Evolutionary conservation across 768 basidiomycete species (phyloP).

Genomic region (Termitomyces titanicus): DNA sequence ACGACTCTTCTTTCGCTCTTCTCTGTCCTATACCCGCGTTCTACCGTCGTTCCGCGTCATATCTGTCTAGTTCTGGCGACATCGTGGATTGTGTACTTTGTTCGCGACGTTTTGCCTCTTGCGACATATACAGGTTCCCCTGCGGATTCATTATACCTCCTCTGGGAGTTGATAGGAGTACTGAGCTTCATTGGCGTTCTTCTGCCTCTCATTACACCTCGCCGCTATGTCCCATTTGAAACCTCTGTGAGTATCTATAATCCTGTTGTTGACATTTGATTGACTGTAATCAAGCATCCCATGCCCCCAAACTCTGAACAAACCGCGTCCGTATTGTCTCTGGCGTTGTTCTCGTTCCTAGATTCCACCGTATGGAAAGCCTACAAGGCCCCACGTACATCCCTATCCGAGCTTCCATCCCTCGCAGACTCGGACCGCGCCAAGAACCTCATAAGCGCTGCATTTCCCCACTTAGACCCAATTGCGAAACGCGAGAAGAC

Average conservation of each 20-base stretch:
- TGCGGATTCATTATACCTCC: conserved; percentile 39
- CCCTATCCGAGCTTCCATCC: conserved; percentile 50
- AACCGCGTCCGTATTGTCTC: conserved; percentile 40
- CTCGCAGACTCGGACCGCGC: conserved; percentile 57
- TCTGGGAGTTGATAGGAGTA: conserved; percentile 50
- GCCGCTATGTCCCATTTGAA: conserved; percentile 55
- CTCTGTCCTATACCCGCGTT: background rate
- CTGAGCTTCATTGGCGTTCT: conserved; percentile 40
- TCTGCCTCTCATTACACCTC: conserved; percentile 52
- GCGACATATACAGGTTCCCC: conserved; percentile 48
- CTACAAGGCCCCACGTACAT: conserved; percentile 38
- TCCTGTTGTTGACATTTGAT: background rate
- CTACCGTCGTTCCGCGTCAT: conserved; percentile 4
- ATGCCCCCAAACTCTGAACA: conserved; percentile 41
- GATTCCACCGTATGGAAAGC: conserved; percentile 47
- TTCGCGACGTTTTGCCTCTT: conserved; percentile 56
- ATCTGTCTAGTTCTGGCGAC: background rate
- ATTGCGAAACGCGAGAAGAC: conserved; percentile 29
- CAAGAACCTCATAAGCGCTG: conserved; percentile 17
- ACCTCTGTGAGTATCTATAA: conserved; percentile 26
- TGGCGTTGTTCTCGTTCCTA: conserved; percentile 46
- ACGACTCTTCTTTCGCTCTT: conserved; percentile 6
- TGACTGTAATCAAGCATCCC: conserved; percentile 23
- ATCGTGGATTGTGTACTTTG: conserved; percentile 36
- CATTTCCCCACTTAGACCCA: conserved; percentile 19